Conservation (phyloP, 805 yeast genomes). For the Hanseniaspora meyeri region DNA sequence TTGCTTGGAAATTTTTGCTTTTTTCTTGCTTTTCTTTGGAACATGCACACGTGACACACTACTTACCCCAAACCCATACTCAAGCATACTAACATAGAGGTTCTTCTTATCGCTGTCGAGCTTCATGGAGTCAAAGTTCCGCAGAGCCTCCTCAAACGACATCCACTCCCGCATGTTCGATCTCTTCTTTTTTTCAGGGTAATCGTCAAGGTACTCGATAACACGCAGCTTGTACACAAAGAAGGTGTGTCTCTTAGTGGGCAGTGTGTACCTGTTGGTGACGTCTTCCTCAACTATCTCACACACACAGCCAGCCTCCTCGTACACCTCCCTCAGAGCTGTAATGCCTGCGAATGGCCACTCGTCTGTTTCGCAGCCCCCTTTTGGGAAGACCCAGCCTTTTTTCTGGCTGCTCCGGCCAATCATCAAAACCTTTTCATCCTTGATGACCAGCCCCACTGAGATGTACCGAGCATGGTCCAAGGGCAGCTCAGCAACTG, state of each 20-base stretch:
- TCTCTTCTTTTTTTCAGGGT: constrained; percentile 4
- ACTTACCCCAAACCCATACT: background rate
- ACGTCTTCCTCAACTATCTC: constrained; percentile 45
- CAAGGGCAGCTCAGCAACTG: background rate
- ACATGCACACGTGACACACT: background rate
- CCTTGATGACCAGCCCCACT: constrained; percentile 69
- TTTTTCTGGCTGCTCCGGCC: constrained; percentile 36
- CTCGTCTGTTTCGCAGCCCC: constrained; percentile 87
- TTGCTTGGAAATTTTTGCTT: background rate
- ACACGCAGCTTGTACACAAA: background rate
- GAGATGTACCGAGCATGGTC: constrained; percentile 58
- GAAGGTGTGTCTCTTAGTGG: background rate
- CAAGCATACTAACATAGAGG: background rate
- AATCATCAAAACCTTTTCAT: constrained; percentile 54
- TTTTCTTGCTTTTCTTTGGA: background rate
- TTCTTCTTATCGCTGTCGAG: background rate
- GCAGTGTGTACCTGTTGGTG: constrained; percentile 28
- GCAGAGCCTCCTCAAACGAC: background rate
- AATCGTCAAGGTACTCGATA: background rate
- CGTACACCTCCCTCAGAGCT: constrained; percentile 91
- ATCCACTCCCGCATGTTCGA: background rate
- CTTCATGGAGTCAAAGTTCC: background rate
- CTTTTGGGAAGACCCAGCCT: constrained; percentile 87
- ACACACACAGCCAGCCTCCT: constrained; percentile 87
- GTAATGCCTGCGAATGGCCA: constrained; percentile 29